Evolutionary conservation across 2,329 filamentous ascomycete genomes (phyloP).

Genomic region (Cladorrhinum sp.): DNA sequence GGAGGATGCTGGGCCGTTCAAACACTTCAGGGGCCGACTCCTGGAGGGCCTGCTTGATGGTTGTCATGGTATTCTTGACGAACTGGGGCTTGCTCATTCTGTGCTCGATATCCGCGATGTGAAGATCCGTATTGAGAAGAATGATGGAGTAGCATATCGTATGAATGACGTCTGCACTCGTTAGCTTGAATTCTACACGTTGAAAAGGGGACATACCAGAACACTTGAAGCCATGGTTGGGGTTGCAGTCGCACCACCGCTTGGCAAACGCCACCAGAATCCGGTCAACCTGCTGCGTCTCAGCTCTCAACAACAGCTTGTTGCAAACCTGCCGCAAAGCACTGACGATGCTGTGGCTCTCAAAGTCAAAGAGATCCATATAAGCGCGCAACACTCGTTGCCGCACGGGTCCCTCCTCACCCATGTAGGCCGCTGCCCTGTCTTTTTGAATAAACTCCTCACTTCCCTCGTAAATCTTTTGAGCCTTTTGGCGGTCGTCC

Average conservation of each 20-base stretch:
- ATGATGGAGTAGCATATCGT: conserved; percentile 96
- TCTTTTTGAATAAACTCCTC: conserved; percentile 78
- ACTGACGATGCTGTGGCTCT: conserved; percentile 72
- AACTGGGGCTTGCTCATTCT: conserved; percentile 97
- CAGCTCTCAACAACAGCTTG: conserved; percentile 77
- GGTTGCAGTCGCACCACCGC: conserved; percentile 91
- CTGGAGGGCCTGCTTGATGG: conserved; percentile 71
- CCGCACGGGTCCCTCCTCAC: conserved; percentile 63
- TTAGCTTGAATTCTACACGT: conserved; percentile 25
- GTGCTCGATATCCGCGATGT: conserved; percentile 89
- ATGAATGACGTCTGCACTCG: conserved; percentile 75
- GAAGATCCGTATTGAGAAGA: conserved; percentile 91
- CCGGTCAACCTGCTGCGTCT: conserved; percentile 95
- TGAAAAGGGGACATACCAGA: conserved; percentile 54
- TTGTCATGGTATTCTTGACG: conserved; percentile 92
- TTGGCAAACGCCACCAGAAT: conserved; percentile 86
- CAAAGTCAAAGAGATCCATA: conserved; percentile 89
- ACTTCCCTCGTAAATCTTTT: conserved; percentile 78
- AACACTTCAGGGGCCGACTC: conserved; percentile 70
- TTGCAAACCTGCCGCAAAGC: conserved; percentile 78
- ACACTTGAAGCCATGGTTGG: conserved; percentile 87
- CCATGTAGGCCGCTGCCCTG: conserved; percentile 83
- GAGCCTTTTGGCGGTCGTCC: conserved; percentile 73
- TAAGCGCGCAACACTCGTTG: conserved; percentile 68
- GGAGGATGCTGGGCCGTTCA: conserved; percentile 55